Evolutionary conservation across 169 alveolate species (phyloP).

Genomic region (Cryptosporidium viatorum): DNA sequence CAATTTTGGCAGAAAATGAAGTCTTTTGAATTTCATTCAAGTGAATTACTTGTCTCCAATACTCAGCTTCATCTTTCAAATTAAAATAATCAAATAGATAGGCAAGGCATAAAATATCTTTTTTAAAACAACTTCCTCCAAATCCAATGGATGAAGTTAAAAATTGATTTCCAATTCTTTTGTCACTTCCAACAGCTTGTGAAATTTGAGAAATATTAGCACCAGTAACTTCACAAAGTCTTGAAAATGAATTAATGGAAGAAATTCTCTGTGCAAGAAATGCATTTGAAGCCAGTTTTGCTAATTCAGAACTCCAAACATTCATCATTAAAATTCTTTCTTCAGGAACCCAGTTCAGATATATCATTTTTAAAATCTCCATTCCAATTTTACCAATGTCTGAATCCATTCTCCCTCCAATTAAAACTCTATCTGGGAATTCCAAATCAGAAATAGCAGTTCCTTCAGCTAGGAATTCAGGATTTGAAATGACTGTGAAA

Average conservation of each 20-base stretch:
- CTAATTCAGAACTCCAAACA: conserved; percentile 88
- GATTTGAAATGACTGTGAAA: conserved; percentile 85
- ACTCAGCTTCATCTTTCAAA: conserved; percentile 83
- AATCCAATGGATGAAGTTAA: conserved; percentile 89
- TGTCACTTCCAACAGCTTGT: conserved; percentile 82
- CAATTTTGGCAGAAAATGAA: conserved; percentile 78
- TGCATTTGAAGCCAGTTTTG: conserved; percentile 90
- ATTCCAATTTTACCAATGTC: conserved; percentile 76
- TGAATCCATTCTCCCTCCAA: conserved; percentile 81
- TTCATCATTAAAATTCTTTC: conserved; percentile 81
- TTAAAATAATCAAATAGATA: conserved; percentile 85
- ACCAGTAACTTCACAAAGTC: conserved; percentile 90
- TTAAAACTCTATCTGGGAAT: conserved; percentile 88
- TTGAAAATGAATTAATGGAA: conserved; percentile 88
- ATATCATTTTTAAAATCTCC: conserved; percentile 81
- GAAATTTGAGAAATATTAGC: conserved; percentile 82
- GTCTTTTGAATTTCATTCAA: conserved; percentile 84
- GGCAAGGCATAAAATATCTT: conserved; percentile 86
- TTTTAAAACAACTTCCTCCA: conserved; percentile 94
- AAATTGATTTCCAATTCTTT: conserved; percentile 89
- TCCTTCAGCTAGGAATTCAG: conserved; percentile 92
- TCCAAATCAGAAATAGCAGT: conserved; percentile 84
- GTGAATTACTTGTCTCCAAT: conserved; percentile 85
- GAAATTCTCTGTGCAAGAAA: conserved; percentile 91
- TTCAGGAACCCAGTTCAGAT: conserved; percentile 85